Evolutionary conservation across 352 stramenopile species (phyloP).

Genomic region (Sclerospora graminicola): DNA sequence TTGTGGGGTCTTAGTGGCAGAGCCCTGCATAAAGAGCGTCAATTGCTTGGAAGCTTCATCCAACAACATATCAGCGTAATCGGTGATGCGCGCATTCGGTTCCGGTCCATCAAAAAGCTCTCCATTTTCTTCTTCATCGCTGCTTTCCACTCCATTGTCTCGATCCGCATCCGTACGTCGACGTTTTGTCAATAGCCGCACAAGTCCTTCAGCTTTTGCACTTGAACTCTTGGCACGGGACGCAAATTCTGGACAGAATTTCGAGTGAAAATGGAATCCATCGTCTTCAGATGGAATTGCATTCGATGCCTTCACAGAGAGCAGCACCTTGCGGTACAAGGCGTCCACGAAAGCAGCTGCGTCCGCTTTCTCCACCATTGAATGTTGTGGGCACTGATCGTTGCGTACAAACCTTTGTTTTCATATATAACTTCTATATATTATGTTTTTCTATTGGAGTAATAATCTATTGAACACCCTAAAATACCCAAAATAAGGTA

Average conservation of each 20-base stretch:
- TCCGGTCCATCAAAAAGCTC: constrained; percentile 72
- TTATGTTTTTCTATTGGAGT: too few species aligned
- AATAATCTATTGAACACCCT: too few species aligned
- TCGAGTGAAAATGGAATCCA: constrained; percentile 73
- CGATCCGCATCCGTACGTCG: constrained; percentile 6
- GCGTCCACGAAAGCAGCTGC: constrained; percentile 36
- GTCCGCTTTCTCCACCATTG: constrained; percentile 18
- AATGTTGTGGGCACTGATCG: too few species aligned
- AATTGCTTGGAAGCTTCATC: constrained; percentile 76
- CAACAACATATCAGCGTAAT: constrained; percentile 72
- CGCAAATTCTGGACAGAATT: constrained; percentile 59
- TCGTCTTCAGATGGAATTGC: constrained; percentile 66
- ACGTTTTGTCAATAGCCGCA: constrained; percentile 36
- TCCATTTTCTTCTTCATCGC: constrained; percentile 30
- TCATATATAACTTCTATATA: neutral
- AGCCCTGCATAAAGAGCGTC: constrained; percentile 37
- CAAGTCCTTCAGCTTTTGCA: constrained; percentile 36
- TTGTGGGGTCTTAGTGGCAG: constrained; percentile 2
- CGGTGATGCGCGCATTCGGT: constrained; percentile 58
- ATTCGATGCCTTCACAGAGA: constrained; percentile 78
- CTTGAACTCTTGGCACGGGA: constrained; percentile 24
- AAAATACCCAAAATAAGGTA: too few species aligned
- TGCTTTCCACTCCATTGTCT: constrained; percentile 26
- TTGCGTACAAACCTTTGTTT: neutral
- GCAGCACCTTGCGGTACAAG: constrained; percentile 67